Evolutionary conservation across 352 stramenopile genomes (phyloP).

Genomic region (Globisporangium acanthophoron): DNA sequence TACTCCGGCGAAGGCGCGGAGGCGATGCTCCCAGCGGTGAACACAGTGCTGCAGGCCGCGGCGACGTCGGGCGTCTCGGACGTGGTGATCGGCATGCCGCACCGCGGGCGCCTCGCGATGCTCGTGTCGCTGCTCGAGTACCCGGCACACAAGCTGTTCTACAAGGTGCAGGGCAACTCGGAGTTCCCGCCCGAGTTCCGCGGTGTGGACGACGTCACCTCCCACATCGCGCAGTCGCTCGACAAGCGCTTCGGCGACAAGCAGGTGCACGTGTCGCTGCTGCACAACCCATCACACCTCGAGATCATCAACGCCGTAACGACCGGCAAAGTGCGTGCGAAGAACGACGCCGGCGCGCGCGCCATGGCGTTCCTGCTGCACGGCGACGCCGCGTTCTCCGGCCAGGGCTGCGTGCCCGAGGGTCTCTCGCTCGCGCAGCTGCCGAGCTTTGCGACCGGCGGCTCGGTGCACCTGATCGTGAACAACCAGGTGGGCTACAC

Average conservation of each 20-base stretch:
- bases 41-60: slow-evolving; percentile 61
- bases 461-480: slow-evolving; percentile 82
- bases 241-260: slow-evolving; percentile 59
- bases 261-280: slow-evolving; percentile 71
- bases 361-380: slow-evolving; percentile 85
- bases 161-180: slow-evolving; percentile 71
- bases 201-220: slow-evolving; percentile 82
- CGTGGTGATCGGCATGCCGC: slow-evolving; percentile 85
- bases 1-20: slow-evolving; percentile 85
- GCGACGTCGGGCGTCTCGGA: slow-evolving; percentile 44
- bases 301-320: slow-evolving; percentile 88
- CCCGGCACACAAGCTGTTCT: slow-evolving; percentile 75
- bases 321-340: slow-evolving; percentile 79
- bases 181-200: slow-evolving; percentile 59
- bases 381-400: slow-evolving; percentile 82
- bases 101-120: slow-evolving; percentile 74
- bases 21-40: slow-evolving; percentile 69
- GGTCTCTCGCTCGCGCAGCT: slow-evolving; percentile 70
- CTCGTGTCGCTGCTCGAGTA: slow-evolving; percentile 77
- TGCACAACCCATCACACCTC: slow-evolving; percentile 85
- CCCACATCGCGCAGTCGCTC: slow-evolving; percentile 74
- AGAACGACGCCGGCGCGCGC: slow-evolving; percentile 55
- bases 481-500: slow-evolving; percentile 92
- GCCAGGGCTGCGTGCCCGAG: slow-evolving; percentile 81
- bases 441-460: slow-evolving; percentile 66